phyloP scores from a whole-genome alignment of 345 rosid genomes.

The Camelina hispida region DNA sequence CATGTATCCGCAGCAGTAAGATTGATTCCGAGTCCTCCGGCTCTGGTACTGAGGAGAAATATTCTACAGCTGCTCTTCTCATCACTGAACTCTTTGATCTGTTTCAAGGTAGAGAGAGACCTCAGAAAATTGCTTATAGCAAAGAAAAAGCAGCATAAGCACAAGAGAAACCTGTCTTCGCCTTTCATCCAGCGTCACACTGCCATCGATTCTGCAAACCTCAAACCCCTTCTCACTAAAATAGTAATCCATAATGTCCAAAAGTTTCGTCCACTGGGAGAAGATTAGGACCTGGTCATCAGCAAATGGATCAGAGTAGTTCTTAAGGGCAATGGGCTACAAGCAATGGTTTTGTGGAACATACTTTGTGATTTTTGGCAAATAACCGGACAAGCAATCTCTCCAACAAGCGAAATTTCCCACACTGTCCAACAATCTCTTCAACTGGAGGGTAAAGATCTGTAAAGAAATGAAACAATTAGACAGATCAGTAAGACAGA shows the following conservation, averaged over 20 bases:
- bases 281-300: slow-evolving; percentile 77
- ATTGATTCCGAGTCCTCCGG: slow-evolving; percentile 98
- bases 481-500: slow-evolving; percentile 7
- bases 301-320: slow-evolving; percentile 33
- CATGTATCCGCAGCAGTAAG: slow-evolving; percentile 98
- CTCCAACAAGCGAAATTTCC: slow-evolving; percentile 86
- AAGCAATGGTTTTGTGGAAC: slow-evolving; percentile 28
- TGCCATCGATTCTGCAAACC: slow-evolving; percentile 93
- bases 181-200: slow-evolving; percentile 76
- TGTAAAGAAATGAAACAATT: slow-evolving; percentile 41
- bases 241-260: slow-evolving; percentile 95
- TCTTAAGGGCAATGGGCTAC: slow-evolving; percentile 23
- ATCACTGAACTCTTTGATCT: slow-evolving; percentile 87
- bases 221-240: slow-evolving; percentile 87
- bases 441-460: slow-evolving; percentile 82
- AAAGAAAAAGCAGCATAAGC: not conserved
- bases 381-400: slow-evolving; percentile 65
- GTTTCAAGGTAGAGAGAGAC: slow-evolving; percentile 24
- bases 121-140: not conserved
- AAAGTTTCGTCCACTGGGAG: slow-evolving; percentile 85
- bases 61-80: slow-evolving; percentile 64
- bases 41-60: slow-evolving; percentile 95
- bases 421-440: slow-evolving; percentile 85
- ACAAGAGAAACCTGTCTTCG: slow-evolving; percentile 69
- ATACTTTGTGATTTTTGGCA: slow-evolving; percentile 80